phyloP scores from a whole-genome alignment of 768 basidiomycete genomes.

The Coprinellus micaceus region DNA sequence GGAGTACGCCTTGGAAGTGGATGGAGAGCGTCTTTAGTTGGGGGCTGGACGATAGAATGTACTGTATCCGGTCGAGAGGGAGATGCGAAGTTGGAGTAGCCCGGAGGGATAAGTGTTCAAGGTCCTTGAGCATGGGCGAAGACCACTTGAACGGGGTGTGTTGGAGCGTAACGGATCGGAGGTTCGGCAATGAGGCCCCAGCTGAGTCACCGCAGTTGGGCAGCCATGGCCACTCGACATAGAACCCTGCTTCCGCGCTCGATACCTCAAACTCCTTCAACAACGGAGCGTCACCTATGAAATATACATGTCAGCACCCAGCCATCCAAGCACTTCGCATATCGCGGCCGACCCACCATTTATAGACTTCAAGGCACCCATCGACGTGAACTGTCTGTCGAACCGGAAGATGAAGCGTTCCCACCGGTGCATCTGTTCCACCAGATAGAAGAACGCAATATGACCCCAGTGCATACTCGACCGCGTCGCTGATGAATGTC shows the following conservation, averaged over 20 bases:
- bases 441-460: constrained; percentile 74
- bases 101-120: constrained; percentile 59
- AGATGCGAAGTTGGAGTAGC: constrained; percentile 61
- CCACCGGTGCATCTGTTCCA: constrained; percentile 81
- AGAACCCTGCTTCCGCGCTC: constrained; percentile 58
- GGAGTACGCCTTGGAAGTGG: constrained; percentile 58
- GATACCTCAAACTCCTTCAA: constrained; percentile 77
- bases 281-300: constrained; percentile 65
- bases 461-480: constrained; percentile 74
- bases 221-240: constrained; percentile 73
- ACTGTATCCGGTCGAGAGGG: constrained; percentile 65
- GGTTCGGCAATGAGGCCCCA: constrained; percentile 38
- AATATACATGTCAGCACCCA: constrained; percentile 9
- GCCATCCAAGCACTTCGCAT: constrained; percentile 5
- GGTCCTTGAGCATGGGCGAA: constrained; percentile 63
- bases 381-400: constrained; percentile 71
- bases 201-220: constrained; percentile 44
- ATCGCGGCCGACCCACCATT: constrained; percentile 38
- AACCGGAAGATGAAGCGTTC: constrained; percentile 77
- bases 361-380: constrained; percentile 70
- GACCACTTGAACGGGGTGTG: constrained; percentile 77
- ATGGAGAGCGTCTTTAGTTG: constrained; percentile 54
- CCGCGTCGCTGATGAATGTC: constrained; percentile 12
- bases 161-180: constrained; percentile 60
- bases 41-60: constrained; percentile 58